These are phyloP conservation scores for Talaromyces adpressus DNA, from an alignment of 495 filamentous ascomycete species.

Conservation along the genomic window DNA sequence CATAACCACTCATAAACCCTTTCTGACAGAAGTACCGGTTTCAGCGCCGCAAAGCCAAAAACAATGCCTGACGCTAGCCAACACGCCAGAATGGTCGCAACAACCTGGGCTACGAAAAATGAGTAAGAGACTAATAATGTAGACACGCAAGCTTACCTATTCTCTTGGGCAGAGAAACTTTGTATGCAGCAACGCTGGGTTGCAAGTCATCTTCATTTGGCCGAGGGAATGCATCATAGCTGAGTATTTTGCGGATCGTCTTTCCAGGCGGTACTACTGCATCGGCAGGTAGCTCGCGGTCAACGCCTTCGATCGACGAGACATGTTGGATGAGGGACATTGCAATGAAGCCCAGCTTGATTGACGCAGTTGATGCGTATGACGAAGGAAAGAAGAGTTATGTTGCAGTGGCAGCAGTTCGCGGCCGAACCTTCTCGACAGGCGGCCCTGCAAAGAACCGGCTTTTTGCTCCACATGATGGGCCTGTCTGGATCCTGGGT, in stretches of 20 bases:
- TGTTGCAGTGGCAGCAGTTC: background rate
- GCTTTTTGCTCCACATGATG: background rate
- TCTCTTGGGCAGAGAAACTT: slow-evolving; percentile 46
- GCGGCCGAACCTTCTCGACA: background rate
- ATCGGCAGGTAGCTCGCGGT: slow-evolving; percentile 18
- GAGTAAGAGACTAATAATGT: slow-evolving; percentile 10
- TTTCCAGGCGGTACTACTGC: background rate
- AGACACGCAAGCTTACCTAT: slow-evolving; percentile 23
- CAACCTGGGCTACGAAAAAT: slow-evolving; percentile 46
- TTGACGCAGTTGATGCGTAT: background rate
- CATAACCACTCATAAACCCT: slow-evolving; percentile 59
- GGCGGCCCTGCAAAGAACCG: too few relatives aligned
- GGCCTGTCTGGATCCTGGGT: background rate
- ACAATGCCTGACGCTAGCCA: slow-evolving; percentile 62
- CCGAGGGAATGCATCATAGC: slow-evolving; percentile 25
- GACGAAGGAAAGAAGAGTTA: background rate
- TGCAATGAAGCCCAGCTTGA: background rate
- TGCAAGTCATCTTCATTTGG: slow-evolving; percentile 16
- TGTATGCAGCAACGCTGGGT: slow-evolving; percentile 34
- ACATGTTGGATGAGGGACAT: slow-evolving; percentile 42
- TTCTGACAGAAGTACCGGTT: slow-evolving; percentile 61
- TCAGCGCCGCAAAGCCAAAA: slow-evolving; percentile 75
- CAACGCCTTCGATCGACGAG: slow-evolving; percentile 32
- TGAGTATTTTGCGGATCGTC: slow-evolving; percentile 19
- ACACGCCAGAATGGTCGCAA: slow-evolving; percentile 52